These are phyloP conservation scores for Trichosporon sp. DNA, from an alignment of 1,284 basidiomycete genomes.

Conservation along the genomic window DNA sequence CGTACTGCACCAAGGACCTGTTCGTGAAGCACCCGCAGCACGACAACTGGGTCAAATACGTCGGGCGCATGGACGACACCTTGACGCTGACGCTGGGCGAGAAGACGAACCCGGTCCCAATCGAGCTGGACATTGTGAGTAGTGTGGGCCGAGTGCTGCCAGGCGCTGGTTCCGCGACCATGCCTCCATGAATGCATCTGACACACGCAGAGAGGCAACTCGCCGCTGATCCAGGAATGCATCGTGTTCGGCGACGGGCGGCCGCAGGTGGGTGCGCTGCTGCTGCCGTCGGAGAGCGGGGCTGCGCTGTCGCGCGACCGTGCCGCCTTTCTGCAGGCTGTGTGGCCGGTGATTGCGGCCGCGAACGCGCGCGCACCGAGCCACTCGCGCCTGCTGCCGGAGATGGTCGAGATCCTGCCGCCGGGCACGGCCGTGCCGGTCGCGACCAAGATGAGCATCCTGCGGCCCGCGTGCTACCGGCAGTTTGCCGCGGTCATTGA, in stretches of 20 bases:
- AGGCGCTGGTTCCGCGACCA: too few relatives aligned
- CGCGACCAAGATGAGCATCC: slow-evolving; percentile 48
- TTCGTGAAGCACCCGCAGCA: slow-evolving; percentile 54
- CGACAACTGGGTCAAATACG: slow-evolving; percentile 55
- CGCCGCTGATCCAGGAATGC: slow-evolving; percentile 53
- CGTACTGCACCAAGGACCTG: slow-evolving; percentile 60
- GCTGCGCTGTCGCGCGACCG: slow-evolving; percentile 49
- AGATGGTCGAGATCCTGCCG: slow-evolving; percentile 56
- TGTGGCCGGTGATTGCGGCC: slow-evolving; percentile 55
- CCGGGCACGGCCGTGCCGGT: slow-evolving; percentile 45
- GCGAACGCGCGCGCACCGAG: slow-evolving; percentile 57
- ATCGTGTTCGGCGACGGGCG: slow-evolving; percentile 60
- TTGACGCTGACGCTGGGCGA: slow-evolving; percentile 52
- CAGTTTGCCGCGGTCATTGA: slow-evolving; percentile 56
- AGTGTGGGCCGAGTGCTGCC: too few relatives aligned
- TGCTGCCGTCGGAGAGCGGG: slow-evolving; percentile 56
- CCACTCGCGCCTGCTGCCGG: slow-evolving; percentile 56
- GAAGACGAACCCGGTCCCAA: slow-evolving; percentile 57
- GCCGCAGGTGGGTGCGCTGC: slow-evolving; percentile 57
- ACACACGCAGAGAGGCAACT: slow-evolving; percentile 41
- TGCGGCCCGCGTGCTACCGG: slow-evolving; percentile 52
- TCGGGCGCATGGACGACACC: slow-evolving; percentile 61
- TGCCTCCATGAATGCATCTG: neutral
- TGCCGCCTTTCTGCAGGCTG: slow-evolving; percentile 46
- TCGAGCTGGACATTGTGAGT: slow-evolving; percentile 46